Base-by-base conservation (phyloP, 441 rosid species). In the Gossypium lobatum region DNA sequence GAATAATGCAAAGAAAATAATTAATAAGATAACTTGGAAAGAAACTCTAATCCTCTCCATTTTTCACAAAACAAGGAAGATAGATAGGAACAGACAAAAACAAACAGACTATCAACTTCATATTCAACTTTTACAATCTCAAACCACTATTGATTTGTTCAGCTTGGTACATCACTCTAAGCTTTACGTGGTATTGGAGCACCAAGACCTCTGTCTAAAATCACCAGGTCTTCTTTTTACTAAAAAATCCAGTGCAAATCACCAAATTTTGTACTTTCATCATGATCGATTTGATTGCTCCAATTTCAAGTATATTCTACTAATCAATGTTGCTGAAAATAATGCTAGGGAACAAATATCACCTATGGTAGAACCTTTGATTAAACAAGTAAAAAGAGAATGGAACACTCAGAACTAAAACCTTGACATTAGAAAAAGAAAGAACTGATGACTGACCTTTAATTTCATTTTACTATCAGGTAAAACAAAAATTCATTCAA, bases 1-100 rank as follows among this genome's bases (percentile, higher is more conserved):
- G 78, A 81, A 23, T 69, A 58, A 76, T 39, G 79, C 62, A 53
- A 52, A 80, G 14, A 39, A 34, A 46, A 18, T 14, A 50, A 66
- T 6, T 25, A 25, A 48, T 0, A 66, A 58, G 21, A 23, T 0
- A 14, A 21, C 13, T 70, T 70, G 75, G 70, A n/a, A 80, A 75
- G 67, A 61, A 71, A 65, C 48, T 61, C 26, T 26, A 21, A 20
- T 65, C 20, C 31, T 1, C 34, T 14, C 60, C 46, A 72, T 64
- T 55, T 73, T 63, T 37, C 39, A 63, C 5, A 26, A 59, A 58
- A 28, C 18, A 54, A 17, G 50, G 46, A 39, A 71, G 46, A 55
- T 57, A 37, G 7, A 39, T 37, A 71, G 23, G 21, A 57, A n/a
- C 17, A 70, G 17, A 18, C 23, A 39, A 55, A 31, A 4, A 54